Evolutionary conservation across 2,329 filamentous ascomycete genomes (phyloP).

Genomic region (Talaromyces islandicus): DNA sequence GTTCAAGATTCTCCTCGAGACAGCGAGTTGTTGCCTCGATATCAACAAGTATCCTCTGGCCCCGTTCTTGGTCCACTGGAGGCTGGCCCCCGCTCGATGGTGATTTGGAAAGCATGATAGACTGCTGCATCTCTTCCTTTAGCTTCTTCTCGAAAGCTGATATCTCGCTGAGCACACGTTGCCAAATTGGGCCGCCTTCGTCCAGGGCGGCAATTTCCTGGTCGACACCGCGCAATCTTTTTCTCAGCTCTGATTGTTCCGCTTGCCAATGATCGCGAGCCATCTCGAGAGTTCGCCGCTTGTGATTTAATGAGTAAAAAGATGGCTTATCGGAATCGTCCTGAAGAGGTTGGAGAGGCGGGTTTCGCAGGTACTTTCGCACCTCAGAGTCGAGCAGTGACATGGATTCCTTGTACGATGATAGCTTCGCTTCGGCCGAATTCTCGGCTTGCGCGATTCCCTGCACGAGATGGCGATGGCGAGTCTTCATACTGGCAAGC

Average conservation of each 20-base stretch:
- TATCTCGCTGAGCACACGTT: conserved; percentile 47
- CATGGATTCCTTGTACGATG: conserved; percentile 53
- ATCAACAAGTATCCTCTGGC: conserved; percentile 32
- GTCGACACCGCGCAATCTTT: conserved; percentile 42
- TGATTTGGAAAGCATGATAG: conserved; percentile 17
- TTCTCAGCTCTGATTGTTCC: conserved; percentile 42
- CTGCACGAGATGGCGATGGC: conserved; percentile 47
- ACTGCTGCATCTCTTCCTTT: conserved; percentile 26
- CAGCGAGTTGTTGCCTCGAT: conserved; percentile 42
- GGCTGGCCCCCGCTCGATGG: conserved; percentile 12
- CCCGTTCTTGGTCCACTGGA: conserved; percentile 19
- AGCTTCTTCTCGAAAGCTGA: conserved; percentile 43
- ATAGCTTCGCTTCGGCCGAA: conserved; percentile 52
- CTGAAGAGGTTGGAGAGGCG: conserved; percentile 36
- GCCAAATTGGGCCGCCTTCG: conserved; percentile 55
- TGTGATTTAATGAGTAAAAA: conserved; percentile 49
- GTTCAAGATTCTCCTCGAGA: conserved; percentile 44
- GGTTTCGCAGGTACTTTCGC: conserved; percentile 45
- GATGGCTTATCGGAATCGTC: conserved; percentile 25
- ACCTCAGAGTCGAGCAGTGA: conserved; percentile 52
- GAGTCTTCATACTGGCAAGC: conserved; percentile 50
- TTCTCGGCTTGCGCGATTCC: conserved; percentile 52
- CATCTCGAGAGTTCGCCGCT: conserved; percentile 55
- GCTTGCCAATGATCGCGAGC: conserved; percentile 52
- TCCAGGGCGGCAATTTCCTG: conserved; percentile 52